Evolutionary conservation across 2,329 filamentous ascomycete genomes (phyloP).

Genomic region (Diaporthe ampelina): DNA sequence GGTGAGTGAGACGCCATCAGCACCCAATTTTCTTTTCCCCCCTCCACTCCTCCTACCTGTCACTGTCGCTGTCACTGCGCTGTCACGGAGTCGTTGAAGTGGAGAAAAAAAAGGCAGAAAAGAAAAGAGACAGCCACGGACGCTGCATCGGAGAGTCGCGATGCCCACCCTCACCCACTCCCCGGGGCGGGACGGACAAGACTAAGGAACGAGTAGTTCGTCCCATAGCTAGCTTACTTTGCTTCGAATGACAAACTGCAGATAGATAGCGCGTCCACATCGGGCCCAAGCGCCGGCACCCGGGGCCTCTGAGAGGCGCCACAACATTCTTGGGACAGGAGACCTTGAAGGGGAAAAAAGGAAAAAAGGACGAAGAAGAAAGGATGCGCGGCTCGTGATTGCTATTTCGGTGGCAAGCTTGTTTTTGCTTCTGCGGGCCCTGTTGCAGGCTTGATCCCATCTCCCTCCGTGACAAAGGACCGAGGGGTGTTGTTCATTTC

Average conservation of each 20-base stretch:
- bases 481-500: not conserved
- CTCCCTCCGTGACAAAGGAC: not conserved
- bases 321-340: slow-evolving; percentile 8
- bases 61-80: too few species aligned
- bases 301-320: not conserved
- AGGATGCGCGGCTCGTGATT: not conserved
- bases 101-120: not conserved
- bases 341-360: not conserved
- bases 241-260: not conserved
- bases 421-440: not conserved
- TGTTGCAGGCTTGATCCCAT: too few species aligned
- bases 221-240: not conserved
- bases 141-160: not conserved
- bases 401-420: slow-evolving; percentile 3
- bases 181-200: not conserved
- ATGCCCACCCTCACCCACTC: not conserved
- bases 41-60: not conserved
- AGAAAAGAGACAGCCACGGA: too few species aligned
- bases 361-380: not conserved
- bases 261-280: not conserved
- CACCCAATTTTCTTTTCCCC: slow-evolving; percentile 3
- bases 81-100: not conserved
- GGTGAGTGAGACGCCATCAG: slow-evolving; percentile 4
- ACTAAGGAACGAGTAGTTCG: not conserved
- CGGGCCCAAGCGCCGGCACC: not conserved